Evolutionary conservation across 192 early-diverging fungal genomes (phyloP).

Genomic region (Coemansia sp.): DNA sequence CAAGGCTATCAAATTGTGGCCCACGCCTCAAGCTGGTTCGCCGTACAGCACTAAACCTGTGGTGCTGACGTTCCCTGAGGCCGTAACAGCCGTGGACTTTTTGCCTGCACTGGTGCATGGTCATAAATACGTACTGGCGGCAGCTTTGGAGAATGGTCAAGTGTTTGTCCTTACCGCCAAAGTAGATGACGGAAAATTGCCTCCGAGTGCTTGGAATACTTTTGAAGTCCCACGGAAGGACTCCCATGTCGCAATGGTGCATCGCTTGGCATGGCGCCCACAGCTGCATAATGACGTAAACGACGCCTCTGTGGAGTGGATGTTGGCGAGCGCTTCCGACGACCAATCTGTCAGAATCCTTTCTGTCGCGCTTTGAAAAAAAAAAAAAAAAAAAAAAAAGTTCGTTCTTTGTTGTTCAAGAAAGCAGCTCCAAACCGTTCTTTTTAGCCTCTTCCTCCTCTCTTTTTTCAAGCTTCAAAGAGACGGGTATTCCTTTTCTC

Average conservation of each 20-base stretch:
- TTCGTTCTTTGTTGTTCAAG: not conserved
- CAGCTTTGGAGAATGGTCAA: conserved; percentile 83
- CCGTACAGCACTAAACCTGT: conserved; percentile 45
- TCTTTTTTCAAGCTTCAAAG: not conserved
- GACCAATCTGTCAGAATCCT: conserved; percentile 80
- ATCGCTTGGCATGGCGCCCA: conserved; percentile 71
- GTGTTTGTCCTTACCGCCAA: conserved; percentile 62
- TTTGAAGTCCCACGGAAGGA: conserved; percentile 59
- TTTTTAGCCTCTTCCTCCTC: not conserved
- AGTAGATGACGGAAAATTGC: not conserved
- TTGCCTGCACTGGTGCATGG: conserved; percentile 34
- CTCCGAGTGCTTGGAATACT: conserved; percentile 50
- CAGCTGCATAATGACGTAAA: not conserved
- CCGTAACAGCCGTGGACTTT: conserved; percentile 88
- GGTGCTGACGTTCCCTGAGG: conserved; percentile 73
- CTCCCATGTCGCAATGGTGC: conserved; percentile 62
- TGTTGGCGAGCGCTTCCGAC: conserved; percentile 71
- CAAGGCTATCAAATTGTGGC: conserved; percentile 87
- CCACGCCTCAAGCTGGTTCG: conserved; percentile 11
- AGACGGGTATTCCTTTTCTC: not conserved
- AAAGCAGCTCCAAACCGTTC: not conserved
- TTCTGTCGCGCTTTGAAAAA: conserved; percentile 21
- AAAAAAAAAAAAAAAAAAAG: not conserved
- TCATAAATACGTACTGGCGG: conserved; percentile 70
- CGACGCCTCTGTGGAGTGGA: conserved; percentile 22